phyloP scores from a whole-genome alignment of 768 basidiomycete species.

The Mycena alexandri region DNA sequence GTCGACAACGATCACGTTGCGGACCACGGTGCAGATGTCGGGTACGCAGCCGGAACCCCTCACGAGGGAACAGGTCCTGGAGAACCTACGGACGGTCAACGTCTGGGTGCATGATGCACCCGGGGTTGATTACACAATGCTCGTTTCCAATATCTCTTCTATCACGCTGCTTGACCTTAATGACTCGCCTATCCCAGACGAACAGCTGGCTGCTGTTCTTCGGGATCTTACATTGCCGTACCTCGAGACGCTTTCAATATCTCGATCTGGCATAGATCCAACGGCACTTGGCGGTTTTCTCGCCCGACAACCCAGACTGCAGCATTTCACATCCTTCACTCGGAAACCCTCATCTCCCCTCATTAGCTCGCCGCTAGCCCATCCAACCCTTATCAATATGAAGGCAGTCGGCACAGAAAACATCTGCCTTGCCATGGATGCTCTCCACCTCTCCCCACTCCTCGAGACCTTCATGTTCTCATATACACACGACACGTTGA shows the following conservation, averaged over 20 bases:
- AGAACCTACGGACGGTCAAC: too few relatives aligned
- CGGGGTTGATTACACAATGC: neutral
- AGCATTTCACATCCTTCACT: neutral
- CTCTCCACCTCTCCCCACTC: slow-evolving; percentile 2
- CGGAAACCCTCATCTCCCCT: neutral
- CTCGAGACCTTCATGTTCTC: neutral
- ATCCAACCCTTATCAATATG: neutral
- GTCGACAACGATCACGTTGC: too few relatives aligned
- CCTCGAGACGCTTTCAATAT: neutral
- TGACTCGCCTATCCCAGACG: neutral
- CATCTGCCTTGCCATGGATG: neutral
- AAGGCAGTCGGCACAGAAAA: neutral
- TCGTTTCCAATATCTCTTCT: neutral
- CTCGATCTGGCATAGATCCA: neutral
- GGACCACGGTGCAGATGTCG: too few relatives aligned
- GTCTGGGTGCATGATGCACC: too few relatives aligned
- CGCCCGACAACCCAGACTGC: neutral
- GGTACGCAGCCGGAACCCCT: too few relatives aligned
- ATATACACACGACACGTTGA: neutral
- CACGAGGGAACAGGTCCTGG: too few relatives aligned
- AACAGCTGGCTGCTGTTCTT: neutral
- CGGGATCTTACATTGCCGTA: neutral
- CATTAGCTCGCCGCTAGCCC: neutral
- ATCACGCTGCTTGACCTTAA: neutral
- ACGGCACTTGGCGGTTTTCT: neutral